phyloP scores from a whole-genome alignment of 495 filamentous ascomycete species.

The Penicillium cosmopolitanum region DNA sequence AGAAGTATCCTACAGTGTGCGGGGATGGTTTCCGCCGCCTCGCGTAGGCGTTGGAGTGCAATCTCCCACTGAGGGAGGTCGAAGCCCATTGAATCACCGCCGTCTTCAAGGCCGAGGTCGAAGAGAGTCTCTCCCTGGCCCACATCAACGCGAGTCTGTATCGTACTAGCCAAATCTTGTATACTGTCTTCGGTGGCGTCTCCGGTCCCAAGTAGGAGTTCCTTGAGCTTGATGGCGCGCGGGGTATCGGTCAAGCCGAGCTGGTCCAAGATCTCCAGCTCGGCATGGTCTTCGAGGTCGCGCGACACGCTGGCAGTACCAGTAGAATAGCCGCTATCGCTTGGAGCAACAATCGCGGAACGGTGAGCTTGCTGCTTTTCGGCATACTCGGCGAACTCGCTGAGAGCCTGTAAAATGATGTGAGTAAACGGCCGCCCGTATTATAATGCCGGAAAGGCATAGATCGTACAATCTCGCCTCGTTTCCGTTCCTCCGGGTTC shows the following conservation, averaged over 20 bases:
- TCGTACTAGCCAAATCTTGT: constrained; percentile 58
- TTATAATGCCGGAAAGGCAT: constrained; percentile 20
- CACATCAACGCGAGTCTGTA: constrained; percentile 74
- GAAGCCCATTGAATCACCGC: constrained; percentile 87
- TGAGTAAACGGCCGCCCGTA: constrained; percentile 8
- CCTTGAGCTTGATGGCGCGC: constrained; percentile 68
- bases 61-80: constrained; percentile 75
- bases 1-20: constrained; percentile 80
- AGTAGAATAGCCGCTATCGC: constrained; percentile 50
- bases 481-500: constrained; percentile 73
- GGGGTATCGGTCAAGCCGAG: constrained; percentile 79
- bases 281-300: constrained; percentile 73
- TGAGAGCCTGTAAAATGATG: constrained; percentile 67
- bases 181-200: constrained; percentile 65
- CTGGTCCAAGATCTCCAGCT: constrained; percentile 90
- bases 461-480: constrained; percentile 76
- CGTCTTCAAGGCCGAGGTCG: constrained; percentile 90
- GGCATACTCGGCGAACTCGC: constrained; percentile 97
- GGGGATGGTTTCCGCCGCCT: constrained; percentile 64
- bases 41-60: constrained; percentile 69
- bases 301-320: constrained; percentile 36
- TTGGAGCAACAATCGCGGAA: constrained; percentile 45
- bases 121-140: constrained; percentile 91
- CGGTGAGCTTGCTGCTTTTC: constrained; percentile 86
- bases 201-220: constrained; percentile 68